Evolutionary conservation across 2,329 filamentous ascomycete genomes (phyloP), one percentile per base, ranked within the genome.

Genomic region (Botryotinia convoluta): DNA sequence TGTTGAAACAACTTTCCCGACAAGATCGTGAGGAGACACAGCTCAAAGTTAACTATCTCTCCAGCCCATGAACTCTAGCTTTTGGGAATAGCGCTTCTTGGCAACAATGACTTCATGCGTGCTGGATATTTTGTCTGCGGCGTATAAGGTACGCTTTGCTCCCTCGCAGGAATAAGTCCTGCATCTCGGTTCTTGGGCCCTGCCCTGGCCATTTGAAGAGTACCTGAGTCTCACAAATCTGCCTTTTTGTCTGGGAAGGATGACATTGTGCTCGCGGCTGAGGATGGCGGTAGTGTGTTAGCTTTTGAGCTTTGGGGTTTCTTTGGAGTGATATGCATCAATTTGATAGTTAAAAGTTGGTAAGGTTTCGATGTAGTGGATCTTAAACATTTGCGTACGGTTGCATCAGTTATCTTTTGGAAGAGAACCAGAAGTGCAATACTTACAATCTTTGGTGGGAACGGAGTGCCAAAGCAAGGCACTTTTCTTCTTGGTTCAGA

Each of bases 181-280:
- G 26, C 2, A n/a, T 54, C 12, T 16, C 12, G 0, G 6, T 29
- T 60, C 4, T 14, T 22, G 20, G 32, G 1, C 1, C 2, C 20
- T 60, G 32, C 20, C 32, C 20, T 7, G 1, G 6, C 29, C 6
- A 32, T 7, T 20, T 20, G n/a, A 14, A 32, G 3, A n/a, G 54
- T 32, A 10, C n/a, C 16, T 32, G 16, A 20, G 7, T 32, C 16
- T 32, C 54, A 20, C 14, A 8, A 32, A 32, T 29, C 54, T 14
- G 45, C 22, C 22, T 12, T 51, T 4, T 32, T 32, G 6, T 59
- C 26, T 35, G 32, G 10, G 20, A 37, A 12, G 59, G 10, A 26
- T 10, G 1, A 14, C 1, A 14, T 60, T 1, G 32, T 16, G 32
- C 22, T 7, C 2, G 32, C 14, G 32, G 59, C 32, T 22, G 9